Conservation (phyloP, 1,284 basidiomycete genomes). For the Malassezia caprae region DNA sequence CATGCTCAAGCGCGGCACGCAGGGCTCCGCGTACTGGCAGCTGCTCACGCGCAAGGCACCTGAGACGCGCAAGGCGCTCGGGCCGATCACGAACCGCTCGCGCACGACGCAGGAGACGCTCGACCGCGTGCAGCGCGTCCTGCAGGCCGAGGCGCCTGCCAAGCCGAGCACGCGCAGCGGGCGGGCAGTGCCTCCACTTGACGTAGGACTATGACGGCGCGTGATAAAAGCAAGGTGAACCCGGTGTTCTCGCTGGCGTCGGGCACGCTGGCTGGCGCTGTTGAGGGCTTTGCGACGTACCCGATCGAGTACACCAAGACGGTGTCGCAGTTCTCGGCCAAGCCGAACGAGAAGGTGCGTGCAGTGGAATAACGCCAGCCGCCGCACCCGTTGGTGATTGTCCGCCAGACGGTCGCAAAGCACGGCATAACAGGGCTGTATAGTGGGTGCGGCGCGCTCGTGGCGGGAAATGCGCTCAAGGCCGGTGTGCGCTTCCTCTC, state of each 20-base stretch:
- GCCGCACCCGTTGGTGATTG: constrained; percentile 46
- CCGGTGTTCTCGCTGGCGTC: constrained; percentile 52
- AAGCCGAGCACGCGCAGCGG: background rate
- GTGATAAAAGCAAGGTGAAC: constrained; percentile 15
- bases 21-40: constrained; percentile 12
- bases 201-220: background rate
- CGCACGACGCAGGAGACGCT: constrained; percentile 3
- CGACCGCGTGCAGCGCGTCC: background rate
- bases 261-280: constrained; percentile 82
- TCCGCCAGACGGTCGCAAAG: constrained; percentile 42
- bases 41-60: background rate
- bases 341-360: constrained; percentile 26
- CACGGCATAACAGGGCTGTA: constrained; percentile 48
- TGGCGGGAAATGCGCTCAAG: constrained; percentile 43
- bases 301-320: constrained; percentile 85
- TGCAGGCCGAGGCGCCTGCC: background rate
- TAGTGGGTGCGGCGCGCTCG: constrained; percentile 39
- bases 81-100: background rate
- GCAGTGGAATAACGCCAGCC: constrained; percentile 24
- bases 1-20: constrained; percentile 27
- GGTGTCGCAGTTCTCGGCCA: constrained; percentile 52
- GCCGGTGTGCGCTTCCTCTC: constrained; percentile 88
- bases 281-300: constrained; percentile 70
- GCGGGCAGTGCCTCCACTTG: background rate
- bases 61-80: background rate